A percentile compares a stretch with the other conserved stretches of the same genome.
Evolutionary conservation across 306 rosid genomes (phyloP).

Genomic region (Fragaria ananassa): DNA sequence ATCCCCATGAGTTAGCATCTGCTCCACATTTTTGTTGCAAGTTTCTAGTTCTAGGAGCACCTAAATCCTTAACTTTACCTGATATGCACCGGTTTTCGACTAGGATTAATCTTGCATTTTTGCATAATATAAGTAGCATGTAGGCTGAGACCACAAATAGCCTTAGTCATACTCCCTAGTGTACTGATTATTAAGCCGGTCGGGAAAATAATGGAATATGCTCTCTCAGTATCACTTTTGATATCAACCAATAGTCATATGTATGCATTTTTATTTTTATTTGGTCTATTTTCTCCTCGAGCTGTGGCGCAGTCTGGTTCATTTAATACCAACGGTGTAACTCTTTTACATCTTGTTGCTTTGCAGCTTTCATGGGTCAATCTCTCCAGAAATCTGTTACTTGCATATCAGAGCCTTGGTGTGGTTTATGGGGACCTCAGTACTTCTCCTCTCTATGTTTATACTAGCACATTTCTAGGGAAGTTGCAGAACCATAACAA

Average conservation of each 20-base stretch:
- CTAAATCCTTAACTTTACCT: not conserved
- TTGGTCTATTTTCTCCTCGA: slow-evolving; percentile 3
- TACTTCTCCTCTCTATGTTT: slow-evolving; percentile 86
- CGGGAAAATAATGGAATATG: not conserved
- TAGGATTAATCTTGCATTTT: not conserved
- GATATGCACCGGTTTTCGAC: slow-evolving; percentile 2
- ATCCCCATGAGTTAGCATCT: not conserved
- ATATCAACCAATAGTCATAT: not conserved
- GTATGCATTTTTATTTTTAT: not conserved
- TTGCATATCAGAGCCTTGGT: slow-evolving; percentile 88
- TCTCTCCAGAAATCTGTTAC: slow-evolving; percentile 51
- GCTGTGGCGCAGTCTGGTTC: not conserved
- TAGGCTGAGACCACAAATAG: not conserved
- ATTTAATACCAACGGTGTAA: slow-evolving; percentile 9
- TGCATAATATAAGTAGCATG: not conserved
- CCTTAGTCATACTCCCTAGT: too few species aligned
- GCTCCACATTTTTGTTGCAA: not conserved
- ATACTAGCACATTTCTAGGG: slow-evolving; percentile 58
- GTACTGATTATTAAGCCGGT: not conserved
- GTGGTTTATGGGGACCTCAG: slow-evolving; percentile 86
- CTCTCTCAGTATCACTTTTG: slow-evolving; percentile 2
- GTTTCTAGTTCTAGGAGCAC: not conserved
- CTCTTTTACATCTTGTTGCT: slow-evolving; percentile 23
- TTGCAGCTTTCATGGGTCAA: slow-evolving; percentile 58
- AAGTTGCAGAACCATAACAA: slow-evolving; percentile 40